Base-by-base conservation (phyloP, 176 grass and related monocot genomes). In the Aegilops tauschii region DNA sequence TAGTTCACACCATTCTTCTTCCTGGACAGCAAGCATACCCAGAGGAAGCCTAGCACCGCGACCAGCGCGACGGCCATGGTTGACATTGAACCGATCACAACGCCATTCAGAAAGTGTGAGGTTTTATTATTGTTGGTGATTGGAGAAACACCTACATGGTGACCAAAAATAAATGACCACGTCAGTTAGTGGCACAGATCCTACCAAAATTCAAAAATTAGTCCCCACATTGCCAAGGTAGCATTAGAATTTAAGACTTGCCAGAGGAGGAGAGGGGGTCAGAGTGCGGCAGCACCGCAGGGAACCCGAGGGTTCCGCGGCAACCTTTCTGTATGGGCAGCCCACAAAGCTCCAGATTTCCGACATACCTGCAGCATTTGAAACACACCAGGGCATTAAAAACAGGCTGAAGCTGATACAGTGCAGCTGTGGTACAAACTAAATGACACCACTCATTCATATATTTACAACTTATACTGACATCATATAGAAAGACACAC, bases 321-420 rank as follows among this genome's bases (percentile, higher is more conserved):
- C 97, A 99, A 72, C 80, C 73, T 63, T 91, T 99, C 63, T 99
- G 89, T 69, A 99, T 93, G 21, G 92, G 89, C 73, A 94, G 54
- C 52, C 97, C 97, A n/a, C 97, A 99, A 11, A 99, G 90, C 76
- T 96, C 97, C n/a, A 99, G 80, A 92, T 99, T 99, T 37, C 97
- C 94, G 3, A 96, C 92, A n/a, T 94, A 99, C 89, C 97, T 99
- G 87, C 79, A 86, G 87, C 75, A 86, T 82, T 72, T 65, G 28
- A 86, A 90, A 59, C 36, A 49, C 54, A 69, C 9, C 20, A 39
- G 21, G 61, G 21, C 49, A 82, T 82, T 86, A 47, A 61, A 40
- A 40, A 20, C 67, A 18, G 5, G 3, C 23, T 50, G 40, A 23
- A 17, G 16, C 34, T 50, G 47, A 70, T 69, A 6, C 12, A 29